A percentile compares a stretch with the other conserved stretches of the same genome.
Evolutionary conservation across 1,284 basidiomycete species (phyloP).

Genomic region (Leccinum pallidistipes): DNA sequence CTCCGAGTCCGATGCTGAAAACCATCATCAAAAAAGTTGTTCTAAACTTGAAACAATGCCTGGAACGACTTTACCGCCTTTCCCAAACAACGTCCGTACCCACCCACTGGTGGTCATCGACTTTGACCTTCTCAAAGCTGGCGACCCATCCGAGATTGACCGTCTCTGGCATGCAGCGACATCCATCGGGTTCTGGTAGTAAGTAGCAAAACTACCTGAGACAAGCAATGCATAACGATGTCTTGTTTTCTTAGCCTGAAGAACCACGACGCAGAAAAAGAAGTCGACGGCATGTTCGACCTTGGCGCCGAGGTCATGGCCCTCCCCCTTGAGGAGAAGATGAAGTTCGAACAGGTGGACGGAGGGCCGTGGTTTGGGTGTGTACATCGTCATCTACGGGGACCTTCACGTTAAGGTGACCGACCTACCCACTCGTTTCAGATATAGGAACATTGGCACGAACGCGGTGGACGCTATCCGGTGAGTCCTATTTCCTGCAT

Average conservation of each 20-base stretch:
- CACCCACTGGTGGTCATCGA: background rate
- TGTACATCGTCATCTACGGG: background rate
- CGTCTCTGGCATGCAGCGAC: background rate
- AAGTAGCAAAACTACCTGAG: background rate
- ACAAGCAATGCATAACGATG: background rate
- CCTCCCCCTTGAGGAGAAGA: background rate
- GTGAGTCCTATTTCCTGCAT: background rate
- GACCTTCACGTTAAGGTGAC: background rate
- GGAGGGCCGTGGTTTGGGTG: background rate
- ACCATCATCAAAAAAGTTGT: background rate
- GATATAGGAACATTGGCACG: background rate
- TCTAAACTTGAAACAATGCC: background rate
- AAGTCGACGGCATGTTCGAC: background rate
- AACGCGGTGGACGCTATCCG: background rate
- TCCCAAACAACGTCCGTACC: background rate
- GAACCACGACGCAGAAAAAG: background rate
- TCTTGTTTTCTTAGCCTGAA: background rate
- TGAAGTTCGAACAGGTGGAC: background rate
- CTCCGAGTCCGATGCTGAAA: background rate
- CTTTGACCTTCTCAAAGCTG: background rate
- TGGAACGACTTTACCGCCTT: background rate
- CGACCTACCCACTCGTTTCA: background rate
- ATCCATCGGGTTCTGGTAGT: background rate
- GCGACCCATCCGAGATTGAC: background rate
- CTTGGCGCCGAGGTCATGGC: background rate